These are phyloP conservation scores for Conticribra weissflogii DNA, from an alignment of 108 stramenopile species.

Conservation along the genomic window DNA sequence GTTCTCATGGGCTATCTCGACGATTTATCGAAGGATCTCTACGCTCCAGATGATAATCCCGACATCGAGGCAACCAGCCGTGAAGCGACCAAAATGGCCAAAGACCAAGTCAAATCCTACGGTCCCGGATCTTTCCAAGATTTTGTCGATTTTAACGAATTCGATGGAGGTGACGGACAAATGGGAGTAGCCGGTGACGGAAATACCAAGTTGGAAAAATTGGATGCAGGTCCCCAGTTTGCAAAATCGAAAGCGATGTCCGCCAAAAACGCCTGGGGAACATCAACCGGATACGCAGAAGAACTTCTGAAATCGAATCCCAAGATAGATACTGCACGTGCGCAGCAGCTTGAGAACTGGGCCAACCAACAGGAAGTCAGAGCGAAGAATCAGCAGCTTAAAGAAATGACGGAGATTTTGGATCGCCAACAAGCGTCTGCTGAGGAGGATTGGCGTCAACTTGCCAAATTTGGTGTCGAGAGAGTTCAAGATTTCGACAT, in stretches of 20 bases:
- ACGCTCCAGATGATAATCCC: slow-evolving; percentile 35
- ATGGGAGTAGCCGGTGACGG: slow-evolving; percentile 94
- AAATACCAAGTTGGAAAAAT: slow-evolving; percentile 58
- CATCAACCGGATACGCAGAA: slow-evolving; percentile 76
- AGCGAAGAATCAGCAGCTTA: slow-evolving; percentile 48
- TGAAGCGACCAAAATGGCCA: slow-evolving; percentile 59
- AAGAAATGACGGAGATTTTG: slow-evolving; percentile 69
- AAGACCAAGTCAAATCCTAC: slow-evolving; percentile 50
- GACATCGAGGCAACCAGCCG: slow-evolving; percentile 40
- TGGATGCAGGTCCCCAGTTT: slow-evolving; percentile 38
- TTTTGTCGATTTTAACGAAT: slow-evolving; percentile 85
- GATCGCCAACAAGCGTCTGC: slow-evolving; percentile 38
- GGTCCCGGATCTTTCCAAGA: slow-evolving; percentile 66
- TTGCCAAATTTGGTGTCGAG: slow-evolving; percentile 83
- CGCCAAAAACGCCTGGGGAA: slow-evolving; percentile 88
- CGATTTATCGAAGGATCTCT: slow-evolving; percentile 51
- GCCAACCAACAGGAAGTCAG: slow-evolving; percentile 86
- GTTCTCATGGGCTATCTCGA: slow-evolving; percentile 70
- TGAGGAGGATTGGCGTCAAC: slow-evolving; percentile 79
- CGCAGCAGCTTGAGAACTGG: slow-evolving; percentile 90
- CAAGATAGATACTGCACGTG: slow-evolving; percentile 69
- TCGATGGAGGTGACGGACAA: slow-evolving; percentile 77
- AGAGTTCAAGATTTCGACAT: slow-evolving; percentile 82
- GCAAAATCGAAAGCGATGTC: slow-evolving; percentile 69
- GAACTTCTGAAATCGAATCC: slow-evolving; percentile 46